phyloP scores from a whole-genome alignment of 129 eudicot species.

The Helianthus tuberosus region DNA sequence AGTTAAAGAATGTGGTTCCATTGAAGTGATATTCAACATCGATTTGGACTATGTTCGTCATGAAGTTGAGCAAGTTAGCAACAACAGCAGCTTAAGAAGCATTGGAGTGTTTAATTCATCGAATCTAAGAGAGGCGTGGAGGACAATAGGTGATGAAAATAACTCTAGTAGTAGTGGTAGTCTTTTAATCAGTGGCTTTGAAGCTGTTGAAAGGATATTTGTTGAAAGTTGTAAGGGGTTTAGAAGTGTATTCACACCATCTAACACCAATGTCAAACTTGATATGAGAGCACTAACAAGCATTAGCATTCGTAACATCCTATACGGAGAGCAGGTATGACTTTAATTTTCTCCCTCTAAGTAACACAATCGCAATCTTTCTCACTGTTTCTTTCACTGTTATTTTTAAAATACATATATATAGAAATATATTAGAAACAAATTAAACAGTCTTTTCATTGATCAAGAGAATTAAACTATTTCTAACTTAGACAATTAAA shows the following conservation, averaged over 20 bases:
- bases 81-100: background rate
- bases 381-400: too few relatives aligned
- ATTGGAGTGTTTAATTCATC: background rate
- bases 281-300: background rate
- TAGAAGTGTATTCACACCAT: constrained; percentile 11
- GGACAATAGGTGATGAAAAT: constrained; percentile 3
- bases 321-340: too few relatives aligned
- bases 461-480: too few relatives aligned
- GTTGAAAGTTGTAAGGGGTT: background rate
- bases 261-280: background rate
- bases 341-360: too few relatives aligned
- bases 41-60: background rate
- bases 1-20: background rate
- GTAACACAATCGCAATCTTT: background rate
- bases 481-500: too few relatives aligned
- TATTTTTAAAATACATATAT: too few relatives aligned
- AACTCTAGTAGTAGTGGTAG: too few relatives aligned
- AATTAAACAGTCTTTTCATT: too few relatives aligned
- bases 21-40: constrained; percentile 19
- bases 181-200: background rate
- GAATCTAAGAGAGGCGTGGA: constrained; percentile 21
- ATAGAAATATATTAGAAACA: too few relatives aligned
- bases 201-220: background rate
- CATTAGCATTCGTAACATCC: background rate
- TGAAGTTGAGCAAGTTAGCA: background rate